A percentile compares a stretch with the other conserved stretches of the same genome.
Evolutionary conservation across 306 rosid species (phyloP).

Genomic region (Castanopsis chinensis): DNA sequence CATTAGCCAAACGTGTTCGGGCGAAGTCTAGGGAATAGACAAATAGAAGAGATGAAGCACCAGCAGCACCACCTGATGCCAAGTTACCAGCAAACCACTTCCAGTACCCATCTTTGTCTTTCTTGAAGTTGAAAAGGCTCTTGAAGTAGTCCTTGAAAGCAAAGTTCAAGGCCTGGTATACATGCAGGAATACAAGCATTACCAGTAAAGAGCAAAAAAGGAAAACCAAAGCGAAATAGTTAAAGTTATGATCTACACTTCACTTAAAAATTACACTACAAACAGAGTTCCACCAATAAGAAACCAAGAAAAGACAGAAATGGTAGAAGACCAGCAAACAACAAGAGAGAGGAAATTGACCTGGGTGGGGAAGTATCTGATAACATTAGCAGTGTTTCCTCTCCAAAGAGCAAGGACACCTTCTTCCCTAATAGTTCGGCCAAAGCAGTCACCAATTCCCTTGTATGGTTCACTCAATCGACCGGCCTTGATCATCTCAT

Average conservation of each 20-base stretch:
- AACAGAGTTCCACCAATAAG: background rate
- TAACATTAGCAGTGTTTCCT: slow-evolving; percentile 91
- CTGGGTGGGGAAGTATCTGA: slow-evolving; percentile 93
- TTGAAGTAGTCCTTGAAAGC: slow-evolving; percentile 94
- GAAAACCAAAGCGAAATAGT: background rate
- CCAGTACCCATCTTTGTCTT: slow-evolving; percentile 87
- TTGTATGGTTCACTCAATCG: slow-evolving; percentile 81
- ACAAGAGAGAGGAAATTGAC: slow-evolving; percentile 32
- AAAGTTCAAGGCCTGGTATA: slow-evolving; percentile 74
- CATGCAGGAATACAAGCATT: background rate
- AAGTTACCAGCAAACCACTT: slow-evolving; percentile 94
- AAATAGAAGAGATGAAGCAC: slow-evolving; percentile 78
- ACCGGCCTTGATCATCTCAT: slow-evolving; percentile 79
- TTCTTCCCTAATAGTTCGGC: slow-evolving; percentile 78
- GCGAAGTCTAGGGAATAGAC: slow-evolving; percentile 83
- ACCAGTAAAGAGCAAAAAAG: background rate
- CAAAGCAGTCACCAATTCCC: slow-evolving; percentile 81
- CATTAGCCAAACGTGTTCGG: slow-evolving; percentile 83
- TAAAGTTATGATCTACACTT: background rate
- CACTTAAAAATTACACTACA: background rate
- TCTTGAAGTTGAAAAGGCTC: slow-evolving; percentile 85
- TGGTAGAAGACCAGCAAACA: background rate
- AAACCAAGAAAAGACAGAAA: background rate
- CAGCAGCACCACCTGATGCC: slow-evolving; percentile 93
- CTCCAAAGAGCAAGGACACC: slow-evolving; percentile 81